These are phyloP conservation scores for Avena insularis DNA, from an alignment of 176 grass and related monocot species.

Conservation along the genomic window DNA sequence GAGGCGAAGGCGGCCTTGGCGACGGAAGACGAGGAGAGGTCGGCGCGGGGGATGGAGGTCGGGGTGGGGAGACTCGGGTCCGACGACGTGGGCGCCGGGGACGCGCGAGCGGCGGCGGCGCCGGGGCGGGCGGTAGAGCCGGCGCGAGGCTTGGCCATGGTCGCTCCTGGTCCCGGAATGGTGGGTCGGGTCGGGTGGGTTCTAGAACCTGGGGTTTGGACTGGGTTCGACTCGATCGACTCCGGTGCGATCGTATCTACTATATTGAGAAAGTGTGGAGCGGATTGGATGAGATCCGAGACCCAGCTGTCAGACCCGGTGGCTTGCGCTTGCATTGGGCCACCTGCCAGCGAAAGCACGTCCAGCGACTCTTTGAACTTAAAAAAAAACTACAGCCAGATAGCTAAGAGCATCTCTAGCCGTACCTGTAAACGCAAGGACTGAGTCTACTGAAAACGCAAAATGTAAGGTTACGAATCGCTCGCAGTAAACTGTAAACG, in stretches of 20 bases:
- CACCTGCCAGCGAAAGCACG: too few species aligned
- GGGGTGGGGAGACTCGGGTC: conserved; percentile 23
- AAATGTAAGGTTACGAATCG: too few species aligned
- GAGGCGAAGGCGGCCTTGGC: conserved; percentile 32
- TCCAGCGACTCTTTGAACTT: too few species aligned
- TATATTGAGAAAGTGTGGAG: background rate
- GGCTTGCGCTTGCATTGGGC: too few species aligned
- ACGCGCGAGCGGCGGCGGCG: background rate
- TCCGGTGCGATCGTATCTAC: background rate
- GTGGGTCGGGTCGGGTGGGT: background rate
- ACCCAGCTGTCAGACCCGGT: background rate
- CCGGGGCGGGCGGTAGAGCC: conserved; percentile 32
- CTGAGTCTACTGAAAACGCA: too few species aligned
- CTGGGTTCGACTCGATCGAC: background rate
- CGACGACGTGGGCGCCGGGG: conserved; percentile 1
- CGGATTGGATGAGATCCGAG: background rate
- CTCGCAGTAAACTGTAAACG: too few species aligned
- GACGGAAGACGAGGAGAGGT: conserved; percentile 16
- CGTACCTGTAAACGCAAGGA: too few species aligned
- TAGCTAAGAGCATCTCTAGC: too few species aligned
- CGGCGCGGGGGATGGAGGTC: background rate
- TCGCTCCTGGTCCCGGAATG: conserved; percentile 12
- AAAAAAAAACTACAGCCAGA: too few species aligned
- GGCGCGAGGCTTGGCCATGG: conserved; percentile 44
- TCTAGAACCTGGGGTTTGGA: background rate